phyloP scores from a whole-genome alignment of 495 filamentous ascomycete genomes.

The Chaetomidium leptoderma region DNA sequence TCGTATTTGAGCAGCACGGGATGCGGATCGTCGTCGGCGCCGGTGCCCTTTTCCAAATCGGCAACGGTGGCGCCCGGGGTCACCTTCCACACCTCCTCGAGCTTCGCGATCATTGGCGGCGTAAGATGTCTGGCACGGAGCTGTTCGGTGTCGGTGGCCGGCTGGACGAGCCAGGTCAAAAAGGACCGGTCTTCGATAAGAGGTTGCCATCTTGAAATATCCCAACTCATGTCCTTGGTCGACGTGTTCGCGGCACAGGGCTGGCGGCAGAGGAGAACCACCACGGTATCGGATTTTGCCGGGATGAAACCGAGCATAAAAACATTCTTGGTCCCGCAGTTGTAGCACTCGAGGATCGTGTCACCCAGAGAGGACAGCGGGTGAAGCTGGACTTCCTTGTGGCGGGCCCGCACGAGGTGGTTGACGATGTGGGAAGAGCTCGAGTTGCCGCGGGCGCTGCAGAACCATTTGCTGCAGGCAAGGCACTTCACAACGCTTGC shows the following conservation, averaged over 20 bases:
- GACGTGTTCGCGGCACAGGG: conserved; percentile 92
- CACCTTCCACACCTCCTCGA: conserved; percentile 99
- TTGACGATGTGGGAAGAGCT: conserved; percentile 98
- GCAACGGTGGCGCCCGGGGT: conserved; percentile 83
- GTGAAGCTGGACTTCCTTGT: conserved; percentile 98
- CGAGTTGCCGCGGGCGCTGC: conserved; percentile 93
- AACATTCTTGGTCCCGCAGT: conserved; percentile 98
- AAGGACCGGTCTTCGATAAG: conserved; percentile 97
- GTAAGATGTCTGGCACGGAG: conserved; percentile 90
- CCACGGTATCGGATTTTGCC: conserved; percentile 97
- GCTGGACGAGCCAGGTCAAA: conserved; percentile 84
- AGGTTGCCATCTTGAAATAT: conserved; percentile 95
- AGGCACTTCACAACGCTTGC: conserved; percentile 95
- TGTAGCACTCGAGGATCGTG: conserved; percentile 97
- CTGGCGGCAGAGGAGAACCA: conserved; percentile 93
- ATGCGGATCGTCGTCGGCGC: conserved; percentile 91
- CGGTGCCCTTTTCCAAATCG: conserved; percentile 88
- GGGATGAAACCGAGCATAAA: conserved; percentile 99
- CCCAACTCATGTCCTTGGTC: conserved; percentile 99
- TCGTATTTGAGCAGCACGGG: conserved; percentile 93
- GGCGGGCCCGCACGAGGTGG: conserved; percentile 91
- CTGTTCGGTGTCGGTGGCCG: conserved; percentile 91
- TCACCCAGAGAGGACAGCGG: conserved; percentile 93
- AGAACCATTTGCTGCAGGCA: conserved; percentile 97
- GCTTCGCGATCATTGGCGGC: conserved; percentile 90